phyloP scores from a whole-genome alignment of 2,329 filamentous ascomycete genomes.

The Dothideomycetes sp. region DNA sequence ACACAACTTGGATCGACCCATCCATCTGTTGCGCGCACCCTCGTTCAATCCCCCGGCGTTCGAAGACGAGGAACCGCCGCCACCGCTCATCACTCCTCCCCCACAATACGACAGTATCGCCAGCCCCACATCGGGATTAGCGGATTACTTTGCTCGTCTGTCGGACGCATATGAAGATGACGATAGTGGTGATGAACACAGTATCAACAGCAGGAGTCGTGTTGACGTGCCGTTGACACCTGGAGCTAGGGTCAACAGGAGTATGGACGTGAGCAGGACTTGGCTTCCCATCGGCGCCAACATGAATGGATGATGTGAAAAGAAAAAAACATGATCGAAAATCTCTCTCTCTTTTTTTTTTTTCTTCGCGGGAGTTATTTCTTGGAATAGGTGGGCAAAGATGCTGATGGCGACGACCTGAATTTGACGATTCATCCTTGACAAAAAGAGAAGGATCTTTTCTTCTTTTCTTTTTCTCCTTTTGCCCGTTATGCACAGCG shows the following conservation, averaged over 20 bases:
- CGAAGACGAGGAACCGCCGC: constrained; percentile 68
- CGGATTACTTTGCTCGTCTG: constrained; percentile 79
- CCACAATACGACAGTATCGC: constrained; percentile 77
- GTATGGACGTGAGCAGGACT: constrained; percentile 53
- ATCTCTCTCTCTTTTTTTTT: too few relatives aligned
- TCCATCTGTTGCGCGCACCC: constrained; percentile 72
- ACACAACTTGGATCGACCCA: constrained; percentile 54
- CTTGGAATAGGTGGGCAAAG: too few relatives aligned
- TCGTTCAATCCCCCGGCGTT: constrained; percentile 86
- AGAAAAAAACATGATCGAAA: too few relatives aligned
- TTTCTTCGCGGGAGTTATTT: too few relatives aligned
- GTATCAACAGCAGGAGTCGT: constrained; percentile 23
- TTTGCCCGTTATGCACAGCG: too few relatives aligned
- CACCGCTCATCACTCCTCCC: constrained; percentile 67
- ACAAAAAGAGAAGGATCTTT: too few relatives aligned
- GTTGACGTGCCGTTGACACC: constrained; percentile 55
- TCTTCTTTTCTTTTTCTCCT: too few relatives aligned
- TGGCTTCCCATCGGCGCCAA: constrained; percentile 29
- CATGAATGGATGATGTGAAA: not conserved
- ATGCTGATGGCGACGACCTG: too few relatives aligned
- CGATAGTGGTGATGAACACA: constrained; percentile 38
- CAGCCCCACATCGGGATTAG: constrained; percentile 59
- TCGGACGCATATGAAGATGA: constrained; percentile 58
- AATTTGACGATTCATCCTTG: too few relatives aligned
- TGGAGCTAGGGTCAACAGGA: constrained; percentile 52